Percentiles rank a stretch among this genome's conserved stretches.
phyloP scores from a whole-genome alignment of 371 early-diverging fungal species.

The Chytridiales sp. region DNA sequence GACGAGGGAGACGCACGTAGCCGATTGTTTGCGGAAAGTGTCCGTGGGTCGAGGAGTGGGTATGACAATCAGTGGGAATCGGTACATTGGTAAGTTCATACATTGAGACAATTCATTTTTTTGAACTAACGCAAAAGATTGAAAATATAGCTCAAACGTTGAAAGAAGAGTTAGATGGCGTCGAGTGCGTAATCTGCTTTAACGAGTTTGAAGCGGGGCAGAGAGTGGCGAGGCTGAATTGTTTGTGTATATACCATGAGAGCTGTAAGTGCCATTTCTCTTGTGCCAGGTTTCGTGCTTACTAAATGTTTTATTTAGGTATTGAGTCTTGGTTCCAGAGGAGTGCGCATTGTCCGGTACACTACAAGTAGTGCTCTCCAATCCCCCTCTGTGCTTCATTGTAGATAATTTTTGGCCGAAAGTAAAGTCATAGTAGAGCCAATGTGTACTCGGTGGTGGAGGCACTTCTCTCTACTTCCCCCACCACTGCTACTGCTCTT shows the following conservation, averaged over 20 bases:
- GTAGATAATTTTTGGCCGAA: too few species aligned
- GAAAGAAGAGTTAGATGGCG: conserved; percentile 16
- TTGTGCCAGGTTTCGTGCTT: background rate
- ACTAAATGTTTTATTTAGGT: background rate
- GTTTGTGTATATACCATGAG: conserved; percentile 83
- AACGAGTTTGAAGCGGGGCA: conserved; percentile 67
- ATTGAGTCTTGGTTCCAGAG: conserved; percentile 29
- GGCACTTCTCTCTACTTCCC: too few species aligned
- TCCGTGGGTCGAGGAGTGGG: conserved; percentile 27
- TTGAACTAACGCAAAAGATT: background rate
- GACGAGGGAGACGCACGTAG: conserved; percentile 68
- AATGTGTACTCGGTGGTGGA: too few species aligned
- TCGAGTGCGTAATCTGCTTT: conserved; percentile 89
- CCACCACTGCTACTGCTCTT: too few species aligned
- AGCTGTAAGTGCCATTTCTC: conserved; percentile 69
- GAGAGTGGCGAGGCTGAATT: conserved; percentile 77
- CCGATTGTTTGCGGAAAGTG: conserved; percentile 57
- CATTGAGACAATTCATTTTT: conserved; percentile 1
- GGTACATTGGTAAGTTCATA: conserved; percentile 61
- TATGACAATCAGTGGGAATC: conserved; percentile 54
- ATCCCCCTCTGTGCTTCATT: too few species aligned
- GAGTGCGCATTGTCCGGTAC: conserved; percentile 32
- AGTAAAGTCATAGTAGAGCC: too few species aligned
- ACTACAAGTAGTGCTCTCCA: conserved; percentile 43
- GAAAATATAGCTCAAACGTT: conserved; percentile 35